Base-by-base conservation (phyloP, 495 filamentous ascomycete genomes). In the Penicillium macrosclerotiorum region DNA sequence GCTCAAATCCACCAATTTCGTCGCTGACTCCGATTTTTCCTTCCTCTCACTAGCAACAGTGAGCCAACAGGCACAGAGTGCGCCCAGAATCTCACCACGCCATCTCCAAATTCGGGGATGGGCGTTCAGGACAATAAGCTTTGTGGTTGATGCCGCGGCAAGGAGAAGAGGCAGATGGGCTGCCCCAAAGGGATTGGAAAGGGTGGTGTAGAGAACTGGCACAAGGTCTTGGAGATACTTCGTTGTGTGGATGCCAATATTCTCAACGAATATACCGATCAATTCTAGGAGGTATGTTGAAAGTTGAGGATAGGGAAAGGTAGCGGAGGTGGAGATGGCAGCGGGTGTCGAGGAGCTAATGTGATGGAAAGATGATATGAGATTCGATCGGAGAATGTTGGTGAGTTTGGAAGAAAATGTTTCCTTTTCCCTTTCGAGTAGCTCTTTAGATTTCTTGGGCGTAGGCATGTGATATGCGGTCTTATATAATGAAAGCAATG, bases 191-290 rank as follows among this genome's bases (percentile, higher is more conserved):
- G 89, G 88, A 39, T 86, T 83, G 1, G 75, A 63, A 14, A 96
- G 65, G 7, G 85, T 80, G 27, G 64, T 65, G 9, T 79, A 80
- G 4, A 94, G 55, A 29, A 90, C 63, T 0, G 88, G 85, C 4
- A 94, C 61, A 14, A 92, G 53, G 30, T 85, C 77, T 73, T 87
- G 64, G 12, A 96, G 76, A 58, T 96, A 85, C 53, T 88, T 88
- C 6, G 83, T 84, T 2, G 80, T 71, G 56, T 83, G 74, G 29
- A 94, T 76, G 12, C 79, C 84, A 57, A 96, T 73, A 19, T 76
- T 76, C 0, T 65, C 46, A 8, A 91, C 42, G 2, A 92, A 54
- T 3, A 55, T 49, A 1, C 52, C 33, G 1, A 86, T 73, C 35
- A 83, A 73, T 1, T 67, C 47, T 42, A 91, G 71, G 0, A 96